Conservation (phyloP, 1,284 basidiomycete genomes). For the Leccinum pachyderme region DNA sequence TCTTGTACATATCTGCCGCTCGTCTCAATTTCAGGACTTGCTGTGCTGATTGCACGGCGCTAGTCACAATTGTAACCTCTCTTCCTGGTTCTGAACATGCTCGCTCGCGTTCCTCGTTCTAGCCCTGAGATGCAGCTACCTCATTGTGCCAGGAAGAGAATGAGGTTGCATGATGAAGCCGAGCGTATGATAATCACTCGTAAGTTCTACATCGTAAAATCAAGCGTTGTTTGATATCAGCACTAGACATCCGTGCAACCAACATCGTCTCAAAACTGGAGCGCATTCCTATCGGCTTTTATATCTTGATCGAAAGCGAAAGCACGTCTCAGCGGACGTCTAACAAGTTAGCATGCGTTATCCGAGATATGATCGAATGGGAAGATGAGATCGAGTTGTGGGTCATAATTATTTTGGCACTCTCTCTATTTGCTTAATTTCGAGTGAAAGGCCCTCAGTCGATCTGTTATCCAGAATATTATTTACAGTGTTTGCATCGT, state of each 20-base stretch:
- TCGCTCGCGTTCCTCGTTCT: not conserved
- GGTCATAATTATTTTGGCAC: not conserved
- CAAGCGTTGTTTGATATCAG: not conserved
- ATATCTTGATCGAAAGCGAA: too few relatives aligned
- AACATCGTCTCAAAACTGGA: not conserved
- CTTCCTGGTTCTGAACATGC: not conserved
- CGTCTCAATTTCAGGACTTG: not conserved
- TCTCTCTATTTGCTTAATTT: not conserved
- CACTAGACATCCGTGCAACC: not conserved
- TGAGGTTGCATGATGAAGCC: not conserved
- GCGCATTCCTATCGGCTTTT: not conserved
- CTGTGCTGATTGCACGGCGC: not conserved
- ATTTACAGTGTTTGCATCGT: not conserved
- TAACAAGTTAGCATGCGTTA: not conserved
- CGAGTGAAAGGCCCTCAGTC: not conserved
- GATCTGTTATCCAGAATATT: not conserved
- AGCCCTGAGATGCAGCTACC: not conserved
- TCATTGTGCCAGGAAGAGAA: not conserved
- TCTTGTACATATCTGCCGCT: conserved; percentile 3
- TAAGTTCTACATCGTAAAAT: not conserved
- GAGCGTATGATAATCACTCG: not conserved
- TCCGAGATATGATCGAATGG: not conserved
- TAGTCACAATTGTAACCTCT: not conserved
- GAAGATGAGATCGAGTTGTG: not conserved
- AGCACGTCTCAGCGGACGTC: not conserved